Base-by-base conservation (phyloP, 1,284 basidiomycete species). In the Cronartium quercuum region DNA sequence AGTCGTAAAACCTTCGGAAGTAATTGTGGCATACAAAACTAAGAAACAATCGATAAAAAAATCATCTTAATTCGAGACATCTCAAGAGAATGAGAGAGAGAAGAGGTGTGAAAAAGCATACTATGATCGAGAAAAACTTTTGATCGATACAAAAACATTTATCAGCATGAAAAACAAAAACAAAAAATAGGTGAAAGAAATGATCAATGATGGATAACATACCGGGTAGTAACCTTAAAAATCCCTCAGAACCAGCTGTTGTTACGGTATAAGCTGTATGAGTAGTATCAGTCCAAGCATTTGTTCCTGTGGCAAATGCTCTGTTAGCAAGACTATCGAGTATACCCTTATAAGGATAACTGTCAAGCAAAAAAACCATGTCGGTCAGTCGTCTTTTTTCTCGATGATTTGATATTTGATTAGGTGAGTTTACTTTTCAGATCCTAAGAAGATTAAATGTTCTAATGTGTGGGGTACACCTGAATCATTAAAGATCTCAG, bases 311-410 rank as follows among this genome's bases (percentile, higher is more conserved):
- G 12, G 94, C 94, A 81, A 95, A 98, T 10, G 93, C 92, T 68
- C 94, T 88, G 82, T 97, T 98, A 9, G 96, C 96, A n/a, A 99
- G 86, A 77, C 91, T 90, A 83, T 98, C 96, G 70, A 99, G 88
- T 64, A 98, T 91, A 37, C 95, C 96, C 82, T 98, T 98, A 86
- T 92, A 94, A 0, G 95, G 95, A 81, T 94, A 82, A 42, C 79
- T 74, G 37, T 79, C 73, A 51, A 78, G 80, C 57, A 79, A 80
- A 51, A 81, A 77, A 75, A 82, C 1, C 21, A 6, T 18, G 29
- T 0, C 24, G 5, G 15, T n/a, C n/a, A n/a, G n/a, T n/a, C n/a
- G n/a, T n/a, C n/a, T n/a, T n/a, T n/a, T n/a, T n/a, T n/a, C n/a
- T n/a, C n/a, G n/a, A n/a, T n/a, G n/a, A n/a, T n/a, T n/a, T n/a